Evolutionary conservation across 176 grass and related monocot genomes (phyloP).

Genomic region (Carex myosuroides): DNA sequence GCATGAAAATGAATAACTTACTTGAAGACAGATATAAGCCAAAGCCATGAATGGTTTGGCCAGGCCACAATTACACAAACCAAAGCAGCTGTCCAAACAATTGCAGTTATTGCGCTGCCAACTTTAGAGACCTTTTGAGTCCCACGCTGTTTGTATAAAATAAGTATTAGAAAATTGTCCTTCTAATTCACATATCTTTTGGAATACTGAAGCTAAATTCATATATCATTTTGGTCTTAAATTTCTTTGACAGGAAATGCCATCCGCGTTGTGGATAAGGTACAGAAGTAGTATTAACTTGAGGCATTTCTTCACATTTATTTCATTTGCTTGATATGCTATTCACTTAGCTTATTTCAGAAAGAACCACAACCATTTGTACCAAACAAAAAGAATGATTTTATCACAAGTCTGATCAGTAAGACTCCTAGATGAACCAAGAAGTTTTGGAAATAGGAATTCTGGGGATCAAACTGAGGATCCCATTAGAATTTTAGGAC

Average conservation of each 20-base stretch:
- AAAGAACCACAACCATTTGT: background rate
- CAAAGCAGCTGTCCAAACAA: slow-evolving; percentile 53
- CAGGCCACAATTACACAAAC: slow-evolving; percentile 66
- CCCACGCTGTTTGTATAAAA: slow-evolving; percentile 51
- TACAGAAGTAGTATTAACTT: background rate
- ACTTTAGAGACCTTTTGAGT: slow-evolving; percentile 82
- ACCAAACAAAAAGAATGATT: background rate
- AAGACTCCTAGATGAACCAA: background rate
- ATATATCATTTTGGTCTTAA: background rate
- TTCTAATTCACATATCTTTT: background rate
- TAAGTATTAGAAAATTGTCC: background rate
- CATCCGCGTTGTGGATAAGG: background rate
- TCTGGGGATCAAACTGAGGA: background rate
- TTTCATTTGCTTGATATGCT: background rate
- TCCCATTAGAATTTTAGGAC: background rate
- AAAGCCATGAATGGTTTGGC: slow-evolving; percentile 78
- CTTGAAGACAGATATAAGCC: slow-evolving; percentile 92
- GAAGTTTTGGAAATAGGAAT: background rate
- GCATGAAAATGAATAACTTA: slow-evolving; percentile 30
- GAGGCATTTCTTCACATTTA: background rate
- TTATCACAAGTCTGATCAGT: background rate
- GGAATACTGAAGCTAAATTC: no score
- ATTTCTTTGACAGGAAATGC: background rate
- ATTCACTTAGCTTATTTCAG: background rate
- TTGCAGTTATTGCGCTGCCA: slow-evolving; percentile 50